A percentile compares a stretch with the other conserved stretches of the same genome.
Evolutionary conservation across 2,329 filamentous ascomycete genomes (phyloP).

Genomic region (Rugonectria rugulosa): DNA sequence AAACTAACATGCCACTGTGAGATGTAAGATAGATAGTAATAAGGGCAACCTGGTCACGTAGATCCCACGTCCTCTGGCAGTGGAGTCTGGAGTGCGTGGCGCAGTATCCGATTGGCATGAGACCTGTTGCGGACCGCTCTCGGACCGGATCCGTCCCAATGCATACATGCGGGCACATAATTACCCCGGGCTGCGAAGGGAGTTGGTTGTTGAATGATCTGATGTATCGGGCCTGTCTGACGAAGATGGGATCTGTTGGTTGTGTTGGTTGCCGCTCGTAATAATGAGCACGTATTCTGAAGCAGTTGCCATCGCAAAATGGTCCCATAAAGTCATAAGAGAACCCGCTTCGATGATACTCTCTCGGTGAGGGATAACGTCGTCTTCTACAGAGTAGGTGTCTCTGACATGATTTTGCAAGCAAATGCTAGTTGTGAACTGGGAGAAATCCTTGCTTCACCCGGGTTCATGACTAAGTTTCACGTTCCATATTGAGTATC

Average conservation of each 20-base stretch:
- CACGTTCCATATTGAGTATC: too few species aligned
- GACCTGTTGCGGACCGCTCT: neutral
- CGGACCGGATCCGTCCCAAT: neutral
- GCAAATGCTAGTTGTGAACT: too few species aligned
- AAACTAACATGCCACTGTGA: neutral
- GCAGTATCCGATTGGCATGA: neutral
- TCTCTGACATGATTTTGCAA: too few species aligned
- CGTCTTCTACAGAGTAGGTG: too few species aligned
- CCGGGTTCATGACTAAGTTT: too few species aligned
- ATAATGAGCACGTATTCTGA: neutral
- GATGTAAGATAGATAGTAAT: neutral
- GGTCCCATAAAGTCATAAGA: neutral
- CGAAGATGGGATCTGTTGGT: neutral
- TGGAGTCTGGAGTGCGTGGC: neutral
- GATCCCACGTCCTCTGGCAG: neutral
- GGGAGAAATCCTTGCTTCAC: too few species aligned
- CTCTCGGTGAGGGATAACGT: neutral
- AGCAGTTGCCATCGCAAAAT: neutral
- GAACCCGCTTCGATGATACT: neutral
- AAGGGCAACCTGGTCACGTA: neutral
- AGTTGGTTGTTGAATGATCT: neutral
- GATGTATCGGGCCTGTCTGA: neutral
- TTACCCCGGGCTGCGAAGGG: neutral
- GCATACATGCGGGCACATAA: neutral
- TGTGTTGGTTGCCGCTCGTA: neutral